A percentile compares a stretch with the other conserved stretches of the same genome.
phyloP scores from a whole-genome alignment of 1,284 basidiomycete genomes.

The Rhodotorula sp. region DNA sequence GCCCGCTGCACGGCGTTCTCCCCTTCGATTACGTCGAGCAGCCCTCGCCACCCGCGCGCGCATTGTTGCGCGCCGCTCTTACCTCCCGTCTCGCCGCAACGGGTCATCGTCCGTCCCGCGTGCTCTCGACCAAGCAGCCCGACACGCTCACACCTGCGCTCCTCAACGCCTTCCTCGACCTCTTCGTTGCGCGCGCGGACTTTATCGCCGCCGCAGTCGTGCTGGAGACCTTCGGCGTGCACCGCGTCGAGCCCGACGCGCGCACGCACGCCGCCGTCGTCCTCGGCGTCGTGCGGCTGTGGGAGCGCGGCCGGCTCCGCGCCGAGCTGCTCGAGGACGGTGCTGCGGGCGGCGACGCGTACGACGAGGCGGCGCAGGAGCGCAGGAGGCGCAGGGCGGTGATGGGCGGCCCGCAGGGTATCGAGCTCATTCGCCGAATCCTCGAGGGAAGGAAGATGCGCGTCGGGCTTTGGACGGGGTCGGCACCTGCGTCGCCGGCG shows the following conservation, averaged over 20 bases:
- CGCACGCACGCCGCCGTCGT: slow-evolving; percentile 37
- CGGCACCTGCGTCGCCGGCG: too few relatives aligned
- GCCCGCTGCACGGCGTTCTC: slow-evolving; percentile 12
- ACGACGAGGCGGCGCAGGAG: neutral
- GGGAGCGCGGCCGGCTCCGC: slow-evolving; percentile 31
- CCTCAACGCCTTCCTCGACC: slow-evolving; percentile 26
- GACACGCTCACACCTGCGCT: slow-evolving; percentile 10
- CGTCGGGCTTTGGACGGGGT: slow-evolving; percentile 19
- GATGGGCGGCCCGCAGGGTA: neutral
- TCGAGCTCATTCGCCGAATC: slow-evolving; percentile 21
- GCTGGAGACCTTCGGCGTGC: slow-evolving; percentile 36
- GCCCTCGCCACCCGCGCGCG: slow-evolving; percentile 9
- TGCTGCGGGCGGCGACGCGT: neutral
- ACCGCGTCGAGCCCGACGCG: slow-evolving; percentile 28
- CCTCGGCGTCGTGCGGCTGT: slow-evolving; percentile 30
- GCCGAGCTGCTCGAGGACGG: neutral
- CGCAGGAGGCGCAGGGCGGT: neutral
- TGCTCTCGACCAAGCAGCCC: neutral
- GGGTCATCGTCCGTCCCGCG: slow-evolving; percentile 1
- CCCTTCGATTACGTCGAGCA: slow-evolving; percentile 10
- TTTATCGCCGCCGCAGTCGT: slow-evolving; percentile 24
- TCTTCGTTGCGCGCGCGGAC: slow-evolving; percentile 23
- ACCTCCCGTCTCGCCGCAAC: slow-evolving; percentile 6
- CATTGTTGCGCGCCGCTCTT: slow-evolving; percentile 15
- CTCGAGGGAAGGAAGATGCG: slow-evolving; percentile 29